Percentiles rank a stretch among this genome's conserved stretches.
These are phyloP conservation scores for Fusarium bulbicola DNA, from an alignment of 2,329 filamentous ascomycete genomes.

Conservation along the genomic window DNA sequence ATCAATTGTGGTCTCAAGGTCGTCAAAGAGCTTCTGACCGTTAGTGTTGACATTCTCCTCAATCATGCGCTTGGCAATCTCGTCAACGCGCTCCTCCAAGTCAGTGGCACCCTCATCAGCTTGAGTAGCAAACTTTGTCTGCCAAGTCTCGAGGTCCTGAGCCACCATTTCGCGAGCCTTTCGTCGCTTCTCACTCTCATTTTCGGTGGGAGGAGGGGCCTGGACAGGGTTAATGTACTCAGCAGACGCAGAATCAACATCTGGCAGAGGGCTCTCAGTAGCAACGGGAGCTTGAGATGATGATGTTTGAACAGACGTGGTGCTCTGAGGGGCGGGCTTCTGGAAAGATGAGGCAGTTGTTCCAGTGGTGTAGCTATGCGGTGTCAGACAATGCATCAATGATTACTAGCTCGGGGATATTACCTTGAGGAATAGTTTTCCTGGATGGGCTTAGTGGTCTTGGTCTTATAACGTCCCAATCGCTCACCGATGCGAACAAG, in stretches of 20 bases:
- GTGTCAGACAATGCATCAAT: conserved; percentile 5
- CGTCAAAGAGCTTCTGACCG: conserved; percentile 72
- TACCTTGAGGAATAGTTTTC: conserved; percentile 30
- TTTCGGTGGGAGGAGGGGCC: conserved; percentile 56
- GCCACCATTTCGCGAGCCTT: conserved; percentile 73
- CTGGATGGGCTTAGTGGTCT: conserved; percentile 45
- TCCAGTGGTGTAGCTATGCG: conserved; percentile 32
- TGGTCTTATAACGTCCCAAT: conserved; percentile 75
- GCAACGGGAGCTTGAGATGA: conserved; percentile 36
- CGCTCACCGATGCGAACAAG: conserved; percentile 91
- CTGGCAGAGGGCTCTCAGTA: conserved; percentile 17
- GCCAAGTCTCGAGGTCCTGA: conserved; percentile 84
- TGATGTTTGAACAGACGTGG: conserved; percentile 44
- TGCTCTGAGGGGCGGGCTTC: conserved; percentile 47
- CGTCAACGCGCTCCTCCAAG: conserved; percentile 75
- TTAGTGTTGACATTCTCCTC: conserved; percentile 70
- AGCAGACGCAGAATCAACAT: conserved; percentile 37
- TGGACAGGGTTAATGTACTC: conserved; percentile 49
- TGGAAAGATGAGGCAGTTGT: conserved; percentile 47
- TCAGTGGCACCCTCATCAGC: conserved; percentile 81
- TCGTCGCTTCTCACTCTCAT: conserved; percentile 64
- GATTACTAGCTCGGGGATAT: neutral
- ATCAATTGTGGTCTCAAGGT: conserved; percentile 74
- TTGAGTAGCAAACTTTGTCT: conserved; percentile 85
- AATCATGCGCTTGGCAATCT: conserved; percentile 65